These are phyloP conservation scores for Erythrophleum fordii DNA, from an alignment of 306 rosid species.

Conservation along the genomic window DNA sequence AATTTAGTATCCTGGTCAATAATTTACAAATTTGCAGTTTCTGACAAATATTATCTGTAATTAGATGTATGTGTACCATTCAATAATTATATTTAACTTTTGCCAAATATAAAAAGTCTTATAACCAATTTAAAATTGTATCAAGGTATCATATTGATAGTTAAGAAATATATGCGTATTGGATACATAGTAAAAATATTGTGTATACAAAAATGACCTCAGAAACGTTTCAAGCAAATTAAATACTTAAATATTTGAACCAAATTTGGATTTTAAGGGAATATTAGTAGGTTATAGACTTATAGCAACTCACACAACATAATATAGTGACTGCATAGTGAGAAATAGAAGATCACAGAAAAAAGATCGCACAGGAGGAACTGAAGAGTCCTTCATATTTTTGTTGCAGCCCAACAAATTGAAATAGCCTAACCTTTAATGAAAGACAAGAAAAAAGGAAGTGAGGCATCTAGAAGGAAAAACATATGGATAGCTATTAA, in stretches of 20 bases:
- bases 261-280: background rate
- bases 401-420: background rate
- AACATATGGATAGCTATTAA: background rate
- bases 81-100: background rate
- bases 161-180: background rate
- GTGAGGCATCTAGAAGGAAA: background rate
- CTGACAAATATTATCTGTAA: background rate
- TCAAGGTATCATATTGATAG: background rate
- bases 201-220: background rate
- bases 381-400: background rate
- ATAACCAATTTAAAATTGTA: background rate
- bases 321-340: background rate
- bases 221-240: background rate
- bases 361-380: background rate
- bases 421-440: background rate
- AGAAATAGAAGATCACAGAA: background rate
- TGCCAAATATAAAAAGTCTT: background rate
- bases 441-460: background rate
- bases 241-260: background rate
- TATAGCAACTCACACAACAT: background rate
- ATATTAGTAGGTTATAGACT: background rate
- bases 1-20: background rate
- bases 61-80: background rate
- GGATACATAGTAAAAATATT: background rate
- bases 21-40: background rate